Evolutionary conservation across 345 rosid species (phyloP), one percentile per base, ranked within the genome.

Genomic region (Bretschneidera sinensis): DNA sequence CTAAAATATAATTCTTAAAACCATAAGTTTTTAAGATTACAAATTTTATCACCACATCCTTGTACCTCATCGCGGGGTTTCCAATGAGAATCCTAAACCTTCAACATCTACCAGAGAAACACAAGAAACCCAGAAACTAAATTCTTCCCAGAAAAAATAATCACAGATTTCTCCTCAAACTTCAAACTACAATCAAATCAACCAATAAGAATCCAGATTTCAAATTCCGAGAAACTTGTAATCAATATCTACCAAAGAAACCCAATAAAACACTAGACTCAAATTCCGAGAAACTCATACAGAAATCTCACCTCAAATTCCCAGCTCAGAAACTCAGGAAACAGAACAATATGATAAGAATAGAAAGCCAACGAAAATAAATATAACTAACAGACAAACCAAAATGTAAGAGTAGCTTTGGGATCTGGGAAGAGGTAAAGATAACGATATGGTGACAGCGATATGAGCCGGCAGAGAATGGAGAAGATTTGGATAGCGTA

Each of bases 401-500:
- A 1, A 48, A 48, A 5, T 48, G n/a, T 48, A 48, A 21, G 51
- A 53, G 34, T 54, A 2, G 43, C 43, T 9, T 58, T 57, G 70
- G 70, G 70, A 57, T 23, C 49, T 21, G 70, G 43, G 57, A 58
- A 51, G 43, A 43, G 70, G 58, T 66, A 58, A 52, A 59, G 63
- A 66, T 39, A 5, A 5, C 45, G 45, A 65, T 34, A 50, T 35
- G 69, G 34, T 21, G 60, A 17, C 15, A 39, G 24, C 10, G 54
- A 20, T 25, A 24, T 49, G 69, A 65, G 22, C 28, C 25, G 39
- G 57, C 43, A 20, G n/a, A 57, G 23, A 43, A 17, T 8, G 4
- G 16, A 18, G 43, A 28, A 14, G 50, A 25, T 24, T 24, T 48
- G 43, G n/a, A 24, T 9, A 48, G 45, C 15, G 45, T 39, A 39